Percentiles rank a stretch among this genome's conserved stretches.
phyloP scores from a whole-genome alignment of 164 flowering plant genomes.

The Houttuynia cordata region DNA sequence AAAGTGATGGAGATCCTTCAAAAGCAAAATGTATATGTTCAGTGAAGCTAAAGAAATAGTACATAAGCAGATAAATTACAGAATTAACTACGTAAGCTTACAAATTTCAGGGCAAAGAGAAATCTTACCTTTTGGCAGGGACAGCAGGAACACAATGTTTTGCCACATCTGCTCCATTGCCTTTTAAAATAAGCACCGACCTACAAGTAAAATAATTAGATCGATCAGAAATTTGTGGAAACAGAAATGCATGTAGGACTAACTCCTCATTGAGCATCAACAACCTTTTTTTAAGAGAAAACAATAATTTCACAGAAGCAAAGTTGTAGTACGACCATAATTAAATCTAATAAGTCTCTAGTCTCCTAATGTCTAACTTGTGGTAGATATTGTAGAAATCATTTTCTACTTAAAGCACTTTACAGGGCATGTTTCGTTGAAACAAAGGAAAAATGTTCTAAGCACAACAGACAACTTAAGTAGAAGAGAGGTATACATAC shows the following conservation, averaged over 20 bases:
- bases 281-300: neutral
- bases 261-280: neutral
- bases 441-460: neutral
- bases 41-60: neutral
- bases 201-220: constrained; percentile 12
- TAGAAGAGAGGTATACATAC: constrained; percentile 18
- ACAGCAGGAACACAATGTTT: constrained; percentile 53
- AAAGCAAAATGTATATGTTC: neutral
- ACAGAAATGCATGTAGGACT: neutral
- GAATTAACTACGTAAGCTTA: neutral
- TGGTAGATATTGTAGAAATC: too few species aligned
- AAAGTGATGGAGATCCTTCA: constrained; percentile 93
- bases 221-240: neutral
- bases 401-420: too few species aligned
- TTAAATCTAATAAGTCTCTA: too few species aligned
- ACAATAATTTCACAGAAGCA: too few species aligned
- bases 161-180: constrained; percentile 48
- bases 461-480: neutral
- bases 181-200: constrained; percentile 42
- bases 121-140: constrained; percentile 32
- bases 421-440: neutral
- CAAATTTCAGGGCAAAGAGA: neutral
- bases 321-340: too few species aligned
- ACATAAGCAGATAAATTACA: neutral
- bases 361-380: too few species aligned